Evolutionary conservation across 805 yeast species (phyloP).

Genomic region (Kregervanrija pseudodelftensis): DNA sequence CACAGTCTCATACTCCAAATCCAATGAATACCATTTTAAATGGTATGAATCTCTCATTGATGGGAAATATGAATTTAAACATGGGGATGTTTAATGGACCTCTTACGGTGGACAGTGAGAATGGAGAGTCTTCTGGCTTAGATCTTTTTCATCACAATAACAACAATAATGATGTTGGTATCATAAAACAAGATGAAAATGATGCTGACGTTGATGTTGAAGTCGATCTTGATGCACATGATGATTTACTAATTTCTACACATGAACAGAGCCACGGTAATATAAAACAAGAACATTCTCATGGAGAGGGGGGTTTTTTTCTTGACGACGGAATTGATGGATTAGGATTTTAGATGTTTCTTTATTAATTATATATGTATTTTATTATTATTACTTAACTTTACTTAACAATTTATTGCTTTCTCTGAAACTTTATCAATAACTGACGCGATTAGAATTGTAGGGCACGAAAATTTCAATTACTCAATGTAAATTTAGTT

Average conservation of each 20-base stretch:
- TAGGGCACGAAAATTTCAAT: too few species aligned
- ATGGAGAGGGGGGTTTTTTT: not conserved
- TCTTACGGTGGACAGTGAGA: conserved; percentile 8
- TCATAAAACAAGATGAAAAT: not conserved
- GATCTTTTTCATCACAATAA: conserved; percentile 7
- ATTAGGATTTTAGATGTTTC: not conserved
- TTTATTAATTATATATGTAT: too few species aligned
- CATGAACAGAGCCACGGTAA: too few species aligned
- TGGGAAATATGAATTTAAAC: conserved; percentile 1
- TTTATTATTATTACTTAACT: too few species aligned
- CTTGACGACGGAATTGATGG: conserved; percentile 6
- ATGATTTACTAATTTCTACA: not conserved
- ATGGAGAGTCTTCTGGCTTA: conserved; percentile 10
- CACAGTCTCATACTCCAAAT: not conserved
- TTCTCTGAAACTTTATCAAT: too few species aligned
- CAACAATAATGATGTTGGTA: conserved; percentile 1
- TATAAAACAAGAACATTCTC: conserved; percentile 1
- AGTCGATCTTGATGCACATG: not conserved
- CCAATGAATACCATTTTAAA: not conserved
- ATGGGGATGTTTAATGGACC: conserved; percentile 10
- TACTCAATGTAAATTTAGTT: too few species aligned
- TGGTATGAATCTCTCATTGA: not conserved
- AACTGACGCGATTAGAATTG: too few species aligned
- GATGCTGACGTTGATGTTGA: conserved; percentile 3
- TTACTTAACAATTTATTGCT: too few species aligned